These are phyloP conservation scores for Dioszegia aurantiaca DNA, from an alignment of 768 basidiomycete genomes.

Conservation along the genomic window DNA sequence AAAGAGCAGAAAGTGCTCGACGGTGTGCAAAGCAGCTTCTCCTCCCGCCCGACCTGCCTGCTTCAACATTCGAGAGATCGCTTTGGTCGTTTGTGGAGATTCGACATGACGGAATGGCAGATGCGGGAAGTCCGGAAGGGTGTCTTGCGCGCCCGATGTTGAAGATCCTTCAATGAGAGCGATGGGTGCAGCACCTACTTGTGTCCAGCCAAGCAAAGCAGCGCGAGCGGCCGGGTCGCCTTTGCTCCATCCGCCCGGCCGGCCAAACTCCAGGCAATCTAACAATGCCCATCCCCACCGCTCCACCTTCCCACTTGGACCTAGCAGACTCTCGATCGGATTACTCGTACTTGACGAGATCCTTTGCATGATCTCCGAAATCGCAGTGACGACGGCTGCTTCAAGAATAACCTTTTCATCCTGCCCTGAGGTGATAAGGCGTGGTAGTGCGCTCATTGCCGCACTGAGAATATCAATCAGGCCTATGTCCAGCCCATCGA, in stretches of 20 bases:
- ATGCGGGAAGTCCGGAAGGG: slow-evolving; percentile 26
- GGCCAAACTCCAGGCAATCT: slow-evolving; percentile 75
- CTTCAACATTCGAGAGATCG: slow-evolving; percentile 70
- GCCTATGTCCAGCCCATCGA: slow-evolving; percentile 53
- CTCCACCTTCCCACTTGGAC: slow-evolving; percentile 78
- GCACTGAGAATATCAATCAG: slow-evolving; percentile 61
- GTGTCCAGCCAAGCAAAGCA: slow-evolving; percentile 35
- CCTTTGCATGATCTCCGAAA: slow-evolving; percentile 60
- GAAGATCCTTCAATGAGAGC: slow-evolving; percentile 1
- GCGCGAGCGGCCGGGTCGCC: slow-evolving; percentile 19
- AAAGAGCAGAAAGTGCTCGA: slow-evolving; percentile 75
- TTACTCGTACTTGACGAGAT: slow-evolving; percentile 13
- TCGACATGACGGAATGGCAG: slow-evolving; percentile 44
- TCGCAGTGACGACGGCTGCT: slow-evolving; percentile 66
- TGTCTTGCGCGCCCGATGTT: background rate
- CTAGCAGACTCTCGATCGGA: slow-evolving; percentile 60
- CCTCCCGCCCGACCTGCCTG: slow-evolving; percentile 68
- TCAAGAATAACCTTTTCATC: slow-evolving; percentile 72
- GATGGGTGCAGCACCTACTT: background rate
- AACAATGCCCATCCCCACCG: slow-evolving; percentile 89
- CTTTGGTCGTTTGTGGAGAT: slow-evolving; percentile 50
- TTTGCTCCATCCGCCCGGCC: slow-evolving; percentile 40
- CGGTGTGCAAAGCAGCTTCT: slow-evolving; percentile 63
- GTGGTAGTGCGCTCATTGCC: slow-evolving; percentile 65
- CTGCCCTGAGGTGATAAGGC: slow-evolving; percentile 65